Base-by-base conservation (phyloP, 2,329 filamentous ascomycete genomes). In the Arthroderma uncinatum region DNA sequence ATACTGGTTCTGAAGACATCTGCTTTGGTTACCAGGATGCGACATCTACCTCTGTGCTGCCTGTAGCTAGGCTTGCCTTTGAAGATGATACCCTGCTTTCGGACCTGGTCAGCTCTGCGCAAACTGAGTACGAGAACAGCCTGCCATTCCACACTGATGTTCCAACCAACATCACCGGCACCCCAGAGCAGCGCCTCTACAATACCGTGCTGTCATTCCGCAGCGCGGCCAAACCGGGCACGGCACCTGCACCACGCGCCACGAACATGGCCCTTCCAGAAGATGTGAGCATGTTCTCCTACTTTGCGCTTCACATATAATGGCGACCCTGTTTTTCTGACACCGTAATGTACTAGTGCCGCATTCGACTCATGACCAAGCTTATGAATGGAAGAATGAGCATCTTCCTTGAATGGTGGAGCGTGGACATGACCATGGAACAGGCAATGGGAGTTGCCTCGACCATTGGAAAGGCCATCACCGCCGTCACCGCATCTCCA, bases 401-500 rank as follows among this genome's bases (percentile, higher is more conserved):
- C 57, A 67, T 72, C 21, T 72, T 71, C 57, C 58, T 73, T 1
- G 71, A 73, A 62, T 73, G 68, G 68, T 69, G 67, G 59, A 68
- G 70, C 58, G 64, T 67, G 4, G 68, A 72, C 14, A 68, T 72
- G 61, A 70, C 69, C 2, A 63, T 63, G 7, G 66, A 70, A 16
- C 70, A 73, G 42, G 69, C 70, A 58, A 68, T 67, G 56, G 79
- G 77, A 53, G 68, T 83, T 1, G 74, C 77, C 14, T 73, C 73
- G 58, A 78, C 78, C 0, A 81, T 84, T 47, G 78, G 79, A 39
- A 73, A 76, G 23, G 76, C 81, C 0, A 67, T 83, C 14, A 68
- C 73, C 10, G 68, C 73, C 16, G 73, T 81, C 1, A 60, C 82
- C 10, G 68, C 71, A 1, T 65, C 68, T 2, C 74, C 76, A 0